phyloP scores from a whole-genome alignment of 192 early-diverging fungal species.

The Allomyces macrogynus region DNA sequence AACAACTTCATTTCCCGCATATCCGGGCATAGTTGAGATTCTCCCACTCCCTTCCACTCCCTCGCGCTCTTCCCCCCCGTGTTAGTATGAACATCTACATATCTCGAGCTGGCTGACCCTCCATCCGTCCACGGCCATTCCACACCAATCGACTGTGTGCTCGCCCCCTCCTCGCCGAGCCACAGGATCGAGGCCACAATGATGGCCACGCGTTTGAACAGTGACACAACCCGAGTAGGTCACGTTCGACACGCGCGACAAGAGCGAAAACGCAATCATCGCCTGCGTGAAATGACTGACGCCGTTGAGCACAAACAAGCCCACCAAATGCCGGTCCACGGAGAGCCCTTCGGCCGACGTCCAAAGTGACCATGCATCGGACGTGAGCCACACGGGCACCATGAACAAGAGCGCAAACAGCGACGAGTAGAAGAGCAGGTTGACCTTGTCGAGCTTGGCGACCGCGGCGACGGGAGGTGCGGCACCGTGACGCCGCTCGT shows the following conservation, averaged over 20 bases:
- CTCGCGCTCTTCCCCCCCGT: too few relatives aligned
- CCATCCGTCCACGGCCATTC: slow-evolving; percentile 58
- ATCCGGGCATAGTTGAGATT: too few relatives aligned
- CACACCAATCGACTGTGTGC: slow-evolving; percentile 52
- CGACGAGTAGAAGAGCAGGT: slow-evolving; percentile 66
- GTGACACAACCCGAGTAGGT: slow-evolving; percentile 68
- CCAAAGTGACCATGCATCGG: slow-evolving; percentile 27
- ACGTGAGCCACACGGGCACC: slow-evolving; percentile 51
- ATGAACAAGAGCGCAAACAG: slow-evolving; percentile 50
- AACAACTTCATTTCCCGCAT: too few relatives aligned
- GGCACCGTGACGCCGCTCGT: too few relatives aligned
- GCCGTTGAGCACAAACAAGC: slow-evolving; percentile 55
- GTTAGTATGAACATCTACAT: too few relatives aligned
- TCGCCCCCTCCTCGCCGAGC: slow-evolving; percentile 50
- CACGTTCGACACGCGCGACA: slow-evolving; percentile 56
- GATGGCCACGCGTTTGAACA: slow-evolving; percentile 79
- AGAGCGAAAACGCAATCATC: slow-evolving; percentile 56
- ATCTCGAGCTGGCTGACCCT: slow-evolving; percentile 69
- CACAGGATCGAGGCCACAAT: slow-evolving; percentile 65
- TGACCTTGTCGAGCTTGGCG: slow-evolving; percentile 62
- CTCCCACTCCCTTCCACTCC: too few relatives aligned
- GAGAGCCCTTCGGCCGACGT: slow-evolving; percentile 1
- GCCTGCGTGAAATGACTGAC: slow-evolving; percentile 61
- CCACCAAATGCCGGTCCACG: slow-evolving; percentile 8
- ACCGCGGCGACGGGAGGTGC: too few relatives aligned